These are phyloP conservation scores for Salisapilia sapeloensis DNA, from an alignment of 352 stramenopile species.

Conservation along the genomic window DNA sequence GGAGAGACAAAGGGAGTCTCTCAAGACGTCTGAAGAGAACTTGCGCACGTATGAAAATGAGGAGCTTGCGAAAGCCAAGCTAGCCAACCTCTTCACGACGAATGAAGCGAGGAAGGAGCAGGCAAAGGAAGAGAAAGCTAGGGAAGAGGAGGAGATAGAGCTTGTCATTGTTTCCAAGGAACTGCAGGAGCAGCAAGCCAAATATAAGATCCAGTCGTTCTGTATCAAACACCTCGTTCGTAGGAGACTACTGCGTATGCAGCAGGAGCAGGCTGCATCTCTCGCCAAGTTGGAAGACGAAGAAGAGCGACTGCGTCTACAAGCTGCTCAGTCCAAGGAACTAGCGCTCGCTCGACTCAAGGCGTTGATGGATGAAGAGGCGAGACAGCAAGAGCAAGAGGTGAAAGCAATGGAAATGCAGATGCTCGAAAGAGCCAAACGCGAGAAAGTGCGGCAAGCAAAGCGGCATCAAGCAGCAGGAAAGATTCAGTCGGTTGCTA, in stretches of 20 bases:
- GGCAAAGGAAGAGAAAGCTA: constrained; percentile 10
- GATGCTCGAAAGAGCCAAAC: constrained; percentile 54
- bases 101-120: constrained; percentile 12
- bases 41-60: constrained; percentile 46
- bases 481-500: constrained; percentile 31
- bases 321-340: constrained; percentile 47
- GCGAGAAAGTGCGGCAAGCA: constrained; percentile 41
- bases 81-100: constrained; percentile 22
- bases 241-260: constrained; percentile 21
- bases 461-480: constrained; percentile 25
- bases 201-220: constrained; percentile 40
- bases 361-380: constrained; percentile 55
- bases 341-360: constrained; percentile 43
- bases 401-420: constrained; percentile 47
- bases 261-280: constrained; percentile 21
- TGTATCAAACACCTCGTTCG: constrained; percentile 33
- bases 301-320: constrained; percentile 32
- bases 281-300: constrained; percentile 37
- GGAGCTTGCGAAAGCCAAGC: constrained; percentile 26
- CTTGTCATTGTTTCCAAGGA: constrained; percentile 17
- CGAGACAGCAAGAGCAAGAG: constrained; percentile 39
- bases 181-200: constrained; percentile 31
- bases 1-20: constrained; percentile 16
- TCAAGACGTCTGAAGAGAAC: constrained; percentile 21
- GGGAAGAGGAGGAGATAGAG: constrained; percentile 23